Conservation (phyloP, 164 flowering plant species). For the Pachysandra terminalis region DNA sequence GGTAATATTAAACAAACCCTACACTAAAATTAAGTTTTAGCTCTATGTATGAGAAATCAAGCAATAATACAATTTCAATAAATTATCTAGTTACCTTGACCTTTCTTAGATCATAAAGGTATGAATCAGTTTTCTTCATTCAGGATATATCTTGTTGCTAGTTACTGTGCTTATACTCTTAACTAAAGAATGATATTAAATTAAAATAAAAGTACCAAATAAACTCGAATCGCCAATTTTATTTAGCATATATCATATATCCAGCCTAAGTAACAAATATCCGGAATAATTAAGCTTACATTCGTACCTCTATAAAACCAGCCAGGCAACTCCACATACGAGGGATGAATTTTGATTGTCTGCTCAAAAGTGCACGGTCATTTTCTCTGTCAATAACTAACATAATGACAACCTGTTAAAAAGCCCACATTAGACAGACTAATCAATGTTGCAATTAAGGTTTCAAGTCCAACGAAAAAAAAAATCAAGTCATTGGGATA, state of each 20-base stretch:
- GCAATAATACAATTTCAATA: not conserved
- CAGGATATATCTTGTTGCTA: too few relatives aligned
- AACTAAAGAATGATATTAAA: too few relatives aligned
- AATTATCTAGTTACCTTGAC: not conserved
- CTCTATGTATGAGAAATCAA: not conserved
- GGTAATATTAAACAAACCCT: not conserved
- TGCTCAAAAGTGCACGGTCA: conserved; percentile 78
- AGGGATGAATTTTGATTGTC: conserved; percentile 81
- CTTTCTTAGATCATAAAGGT: not conserved
- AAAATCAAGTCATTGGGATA: too few relatives aligned
- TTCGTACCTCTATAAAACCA: conserved; percentile 85
- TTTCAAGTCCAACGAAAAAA: not conserved
- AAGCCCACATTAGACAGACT: not conserved
- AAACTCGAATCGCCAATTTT: not conserved
- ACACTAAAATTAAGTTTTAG: not conserved
- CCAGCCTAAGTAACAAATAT: not conserved
- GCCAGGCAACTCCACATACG: conserved; percentile 99
- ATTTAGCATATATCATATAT: too few relatives aligned
- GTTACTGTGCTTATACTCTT: too few relatives aligned
- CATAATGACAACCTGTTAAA: conserved; percentile 90
- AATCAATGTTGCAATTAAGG: not conserved
- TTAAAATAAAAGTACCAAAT: too few relatives aligned
- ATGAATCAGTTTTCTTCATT: not conserved
- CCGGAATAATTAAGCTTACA: not conserved
- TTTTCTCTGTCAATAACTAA: conserved; percentile 87